Evolutionary conservation across 345 rosid species (phyloP), one percentile per base, ranked within the genome.

Genomic region (Noccaea caerulescens): DNA sequence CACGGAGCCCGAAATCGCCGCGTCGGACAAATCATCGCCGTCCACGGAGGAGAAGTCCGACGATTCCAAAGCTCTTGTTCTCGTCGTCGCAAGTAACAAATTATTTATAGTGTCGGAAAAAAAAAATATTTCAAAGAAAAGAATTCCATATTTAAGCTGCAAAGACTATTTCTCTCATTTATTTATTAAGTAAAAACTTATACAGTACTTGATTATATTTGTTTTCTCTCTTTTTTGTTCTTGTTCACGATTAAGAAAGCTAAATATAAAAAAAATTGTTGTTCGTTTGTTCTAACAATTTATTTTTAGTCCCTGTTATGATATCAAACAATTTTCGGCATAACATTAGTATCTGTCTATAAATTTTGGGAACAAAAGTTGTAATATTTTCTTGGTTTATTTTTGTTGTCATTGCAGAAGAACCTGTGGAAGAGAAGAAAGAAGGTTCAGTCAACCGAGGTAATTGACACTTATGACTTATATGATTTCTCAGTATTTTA

Each of bases 41-140:
- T 63, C 75, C 8, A 25, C 53, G 23, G 75, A 49, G 43, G 61
- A 69, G 33, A 76, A 69, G 66, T 30, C 75, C 1, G 71, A 76
- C 23, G 72, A 70, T 57, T 76, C 72, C 25, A 76, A 69, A 63
- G 66, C 80, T 20, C 49, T 70, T 43, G 72, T 76, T 70, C 71
- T 63, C 23, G 49, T 76, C 36, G 64, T 54, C 6, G 64, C 75
- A 54, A 57, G 76, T 76, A 76, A 69, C 2, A 47, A 32, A 9
- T 7, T 16, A 11, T 64, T 63, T 41, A 6, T 9, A 20, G 23
- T 20, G 23, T 20, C 23, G 23, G 18, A 16, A 20, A 20, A 20
- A 20, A 20, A 20, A 20, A 20, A 20, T 1, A 10, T 32, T 38
- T 42, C 12, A 57, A 11, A 23, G 18, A 63, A 27, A 53, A 10